phyloP scores from a whole-genome alignment of 805 yeast genomes.

The Cyberlindnera mississippiensis region DNA sequence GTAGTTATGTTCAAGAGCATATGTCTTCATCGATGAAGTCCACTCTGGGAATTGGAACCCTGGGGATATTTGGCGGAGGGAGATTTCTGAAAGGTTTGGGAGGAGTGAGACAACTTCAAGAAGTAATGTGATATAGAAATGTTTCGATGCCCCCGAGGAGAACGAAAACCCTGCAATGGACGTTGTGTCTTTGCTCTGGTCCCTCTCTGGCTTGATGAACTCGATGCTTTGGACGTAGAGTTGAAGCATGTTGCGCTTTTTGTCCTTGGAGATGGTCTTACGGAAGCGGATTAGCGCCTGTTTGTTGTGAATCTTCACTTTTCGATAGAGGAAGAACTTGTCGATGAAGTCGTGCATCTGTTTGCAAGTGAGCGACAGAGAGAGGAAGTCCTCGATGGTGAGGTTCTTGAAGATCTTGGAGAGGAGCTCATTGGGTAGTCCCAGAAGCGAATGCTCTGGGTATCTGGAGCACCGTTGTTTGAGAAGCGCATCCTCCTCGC shows the following conservation, averaged over 20 bases:
- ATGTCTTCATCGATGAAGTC: slow-evolving; percentile 25
- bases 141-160: slow-evolving; percentile 17
- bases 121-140: slow-evolving; percentile 32
- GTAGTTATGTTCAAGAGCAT: slow-evolving; percentile 25
- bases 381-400: slow-evolving; percentile 23
- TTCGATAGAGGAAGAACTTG: slow-evolving; percentile 35
- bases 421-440: slow-evolving; percentile 42
- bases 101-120: slow-evolving; percentile 42
- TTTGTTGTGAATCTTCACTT: slow-evolving; percentile 27
- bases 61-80: slow-evolving; percentile 45
- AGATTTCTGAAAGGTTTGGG: slow-evolving; percentile 41
- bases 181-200: slow-evolving; percentile 10
- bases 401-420: slow-evolving; percentile 32
- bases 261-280: slow-evolving; percentile 34
- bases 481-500: background rate
- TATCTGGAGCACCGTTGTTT: background rate
- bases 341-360: slow-evolving; percentile 35
- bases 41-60: slow-evolving; percentile 40
- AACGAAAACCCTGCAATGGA: slow-evolving; percentile 25
- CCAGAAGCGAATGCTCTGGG: slow-evolving; percentile 30
- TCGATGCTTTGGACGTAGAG: slow-evolving; percentile 20
- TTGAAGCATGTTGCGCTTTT: slow-evolving; percentile 23
- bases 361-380: slow-evolving; percentile 34
- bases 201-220: slow-evolving; percentile 20
- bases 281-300: slow-evolving; percentile 29